Evolutionary conservation across 805 yeast species (phyloP), one percentile per base, ranked within the genome.

Genomic region (Metschnikowia gruessii): DNA sequence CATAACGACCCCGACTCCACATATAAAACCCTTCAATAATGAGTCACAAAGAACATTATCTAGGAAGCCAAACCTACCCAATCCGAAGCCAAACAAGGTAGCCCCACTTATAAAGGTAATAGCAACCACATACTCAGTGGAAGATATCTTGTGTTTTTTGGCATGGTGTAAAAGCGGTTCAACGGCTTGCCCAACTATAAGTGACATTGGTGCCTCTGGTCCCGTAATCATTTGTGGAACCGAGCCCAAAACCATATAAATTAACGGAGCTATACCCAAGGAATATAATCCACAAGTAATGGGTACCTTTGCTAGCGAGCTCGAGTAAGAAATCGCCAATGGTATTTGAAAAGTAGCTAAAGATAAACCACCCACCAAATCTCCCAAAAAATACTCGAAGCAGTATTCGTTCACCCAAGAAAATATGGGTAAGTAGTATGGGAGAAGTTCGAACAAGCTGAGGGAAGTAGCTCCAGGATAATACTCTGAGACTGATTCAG

Each of bases 301-400:
- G 0, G 77, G 76, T 1, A 70, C 75, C 46, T 72, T 69, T 3
- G 76, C 77, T 45, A 72, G 59, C 0, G 75, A 62, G 2, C 68
- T 63, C 12, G 76, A 68, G 48, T 70, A 72, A 2, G 75, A 70
- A 16, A 72, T 51, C 5, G 90, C 85, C 44, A 92, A 70, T 1
- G 99, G 98, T 40, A 92, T 81, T 62, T 91, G 97, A 65, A 90
- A 92, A 4, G 94, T 84, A 0, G 96, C 97, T 30, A 91, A 64
- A 0, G 97, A 83, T 4, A 89, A 58, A 0, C 99, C 98, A 2
- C 97, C 95, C 15, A 85, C 65, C 8, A 87, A 58, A 59, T 92
- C 99, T 17, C 75, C 76, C 2, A 78, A 19, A 36, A 83, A 66
- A 49, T 48, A 66, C n/a, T 46, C 50, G 1, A 50, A 35, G 38